Percentiles rank a stretch among this genome's conserved stretches.
phyloP scores from a whole-genome alignment of 768 basidiomycete genomes.

The Phylloporus arenicola region DNA sequence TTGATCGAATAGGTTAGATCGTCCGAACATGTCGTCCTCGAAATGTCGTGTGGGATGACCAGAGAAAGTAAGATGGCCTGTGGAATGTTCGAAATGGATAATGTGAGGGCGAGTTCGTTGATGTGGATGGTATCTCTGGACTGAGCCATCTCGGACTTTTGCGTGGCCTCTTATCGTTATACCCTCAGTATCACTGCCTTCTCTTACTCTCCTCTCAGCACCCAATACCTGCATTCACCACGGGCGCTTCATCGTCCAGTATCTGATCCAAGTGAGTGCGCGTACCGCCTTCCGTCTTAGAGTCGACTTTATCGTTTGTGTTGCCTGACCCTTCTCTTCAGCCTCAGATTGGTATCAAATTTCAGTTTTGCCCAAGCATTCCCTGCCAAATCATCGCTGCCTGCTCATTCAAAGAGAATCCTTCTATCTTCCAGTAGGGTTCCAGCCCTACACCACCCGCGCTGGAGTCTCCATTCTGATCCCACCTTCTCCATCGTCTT shows the following conservation, averaged over 20 bases:
- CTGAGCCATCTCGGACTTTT: background rate
- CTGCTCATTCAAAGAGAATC: too few relatives aligned
- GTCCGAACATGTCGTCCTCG: conserved; percentile 45
- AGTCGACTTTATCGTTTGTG: too few relatives aligned
- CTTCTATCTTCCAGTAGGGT: too few relatives aligned
- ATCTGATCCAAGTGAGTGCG: background rate
- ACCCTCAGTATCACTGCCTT: background rate
- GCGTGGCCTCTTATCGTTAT: background rate
- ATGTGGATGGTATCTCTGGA: conserved; percentile 37
- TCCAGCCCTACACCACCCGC: too few relatives aligned
- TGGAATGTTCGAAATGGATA: conserved; percentile 32
- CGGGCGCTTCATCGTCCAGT: background rate
- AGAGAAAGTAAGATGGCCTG: conserved; percentile 56
- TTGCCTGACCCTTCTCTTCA: too few relatives aligned
- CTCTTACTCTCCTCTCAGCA: background rate
- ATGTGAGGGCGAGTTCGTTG: conserved; percentile 42
- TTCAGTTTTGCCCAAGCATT: too few relatives aligned
- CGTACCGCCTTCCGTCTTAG: too few relatives aligned
- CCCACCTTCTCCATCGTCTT: too few relatives aligned
- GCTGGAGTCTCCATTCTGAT: background rate
- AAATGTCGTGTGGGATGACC: conserved; percentile 47
- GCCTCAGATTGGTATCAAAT: too few relatives aligned
- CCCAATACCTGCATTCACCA: background rate
- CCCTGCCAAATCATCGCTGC: too few relatives aligned
- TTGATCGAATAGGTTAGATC: conserved; percentile 55